Evolutionary conservation across 306 rosid genomes (phyloP).

Genomic region (Ormosia emarginata): DNA sequence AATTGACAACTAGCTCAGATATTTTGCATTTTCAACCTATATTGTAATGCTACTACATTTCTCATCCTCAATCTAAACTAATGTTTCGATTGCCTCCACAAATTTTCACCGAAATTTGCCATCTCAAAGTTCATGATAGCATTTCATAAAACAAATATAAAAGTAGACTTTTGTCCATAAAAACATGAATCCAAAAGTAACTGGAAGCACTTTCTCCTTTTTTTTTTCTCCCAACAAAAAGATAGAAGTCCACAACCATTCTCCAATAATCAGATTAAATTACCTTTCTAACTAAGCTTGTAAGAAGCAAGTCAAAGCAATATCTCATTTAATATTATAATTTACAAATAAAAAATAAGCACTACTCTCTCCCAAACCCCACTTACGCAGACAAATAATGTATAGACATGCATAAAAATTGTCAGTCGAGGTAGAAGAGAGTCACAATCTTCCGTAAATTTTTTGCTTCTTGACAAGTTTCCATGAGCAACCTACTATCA

Average conservation of each 20-base stretch:
- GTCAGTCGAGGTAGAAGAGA: slow-evolving; percentile 87
- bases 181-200: background rate
- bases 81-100: background rate
- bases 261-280: slow-evolving; percentile 13
- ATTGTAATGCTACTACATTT: no score
- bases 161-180: background rate
- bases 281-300: slow-evolving; percentile 4
- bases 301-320: background rate
- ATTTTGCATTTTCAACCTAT: no score
- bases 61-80: background rate
- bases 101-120: background rate
- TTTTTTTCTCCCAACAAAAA: background rate
- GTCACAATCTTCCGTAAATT: slow-evolving; percentile 93
- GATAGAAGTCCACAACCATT: background rate
- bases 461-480: slow-evolving; percentile 99
- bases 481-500: slow-evolving; percentile 96
- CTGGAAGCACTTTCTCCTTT: background rate
- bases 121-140: background rate
- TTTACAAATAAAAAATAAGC: slow-evolving; percentile 46
- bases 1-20: no score
- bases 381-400: slow-evolving; percentile 34
- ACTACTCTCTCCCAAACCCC: slow-evolving; percentile 21
- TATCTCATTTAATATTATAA: slow-evolving; percentile 30
- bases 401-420: slow-evolving; percentile 31
- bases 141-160: background rate